Conservation (phyloP, 2,329 filamentous ascomycete species). For the Penicillium concentricum region DNA sequence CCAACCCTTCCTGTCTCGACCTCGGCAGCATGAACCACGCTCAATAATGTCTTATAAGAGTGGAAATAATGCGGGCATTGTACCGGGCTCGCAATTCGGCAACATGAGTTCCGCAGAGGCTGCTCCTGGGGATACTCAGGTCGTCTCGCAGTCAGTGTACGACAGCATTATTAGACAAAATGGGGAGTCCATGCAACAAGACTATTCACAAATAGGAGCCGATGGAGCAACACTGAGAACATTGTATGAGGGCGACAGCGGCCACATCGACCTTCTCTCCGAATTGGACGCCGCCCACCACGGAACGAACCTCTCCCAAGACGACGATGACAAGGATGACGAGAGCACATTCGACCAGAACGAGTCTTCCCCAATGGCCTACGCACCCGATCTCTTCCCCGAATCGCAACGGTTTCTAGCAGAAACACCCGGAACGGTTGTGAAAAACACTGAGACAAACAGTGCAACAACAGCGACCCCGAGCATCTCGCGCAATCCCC, state of each 20-base stretch:
- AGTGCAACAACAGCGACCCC: slow-evolving; percentile 38
- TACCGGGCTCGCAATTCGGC: slow-evolving; percentile 20
- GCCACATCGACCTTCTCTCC: slow-evolving; percentile 44
- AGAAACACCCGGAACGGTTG: slow-evolving; percentile 42
- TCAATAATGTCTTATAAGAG: slow-evolving; percentile 12
- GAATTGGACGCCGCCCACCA: slow-evolving; percentile 34
- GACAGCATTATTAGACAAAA: slow-evolving; percentile 42
- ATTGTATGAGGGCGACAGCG: slow-evolving; percentile 43
- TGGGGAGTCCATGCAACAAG: slow-evolving; percentile 29
- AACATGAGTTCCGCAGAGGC: slow-evolving; percentile 39
- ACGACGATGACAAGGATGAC: slow-evolving; percentile 47
- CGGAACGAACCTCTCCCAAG: slow-evolving; percentile 44
- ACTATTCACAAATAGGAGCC: slow-evolving; percentile 23
- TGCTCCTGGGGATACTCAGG: slow-evolving; percentile 44
- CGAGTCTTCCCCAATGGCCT: slow-evolving; percentile 39
- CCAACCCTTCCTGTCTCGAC: background rate
- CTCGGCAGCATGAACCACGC: slow-evolving; percentile 21
- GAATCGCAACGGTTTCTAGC: slow-evolving; percentile 49
- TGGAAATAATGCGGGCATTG: slow-evolving; percentile 12
- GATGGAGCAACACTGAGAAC: slow-evolving; percentile 40
- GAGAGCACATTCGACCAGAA: slow-evolving; percentile 32
- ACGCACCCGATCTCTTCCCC: slow-evolving; percentile 43
- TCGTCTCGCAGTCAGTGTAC: slow-evolving; percentile 46
- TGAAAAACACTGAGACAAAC: slow-evolving; percentile 34
- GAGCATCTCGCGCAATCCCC: slow-evolving; percentile 43